Conservation (phyloP, 768 basidiomycete species). For the Leucocoprinus birnbaumii region DNA sequence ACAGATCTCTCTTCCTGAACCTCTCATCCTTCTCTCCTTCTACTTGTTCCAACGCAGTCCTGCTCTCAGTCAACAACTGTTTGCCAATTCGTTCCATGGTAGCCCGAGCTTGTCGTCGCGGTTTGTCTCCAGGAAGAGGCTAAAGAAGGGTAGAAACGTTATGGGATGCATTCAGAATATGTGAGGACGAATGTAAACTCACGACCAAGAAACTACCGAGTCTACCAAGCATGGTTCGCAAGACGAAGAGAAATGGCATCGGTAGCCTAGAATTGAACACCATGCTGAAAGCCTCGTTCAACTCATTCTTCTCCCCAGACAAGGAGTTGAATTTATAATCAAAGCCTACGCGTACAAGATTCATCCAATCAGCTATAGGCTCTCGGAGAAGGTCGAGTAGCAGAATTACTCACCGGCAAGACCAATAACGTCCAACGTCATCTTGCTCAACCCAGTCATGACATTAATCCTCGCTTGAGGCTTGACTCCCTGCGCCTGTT, state of each 20-base stretch:
- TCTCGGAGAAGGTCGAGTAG: too few species aligned
- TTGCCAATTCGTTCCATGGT: conserved; percentile 50
- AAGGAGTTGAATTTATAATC: conserved; percentile 31
- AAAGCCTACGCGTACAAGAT: conserved; percentile 21
- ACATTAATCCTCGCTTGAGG: conserved; percentile 45
- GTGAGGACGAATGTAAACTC: neutral
- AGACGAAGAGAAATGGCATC: conserved; percentile 27
- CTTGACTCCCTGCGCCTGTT: conserved; percentile 21
- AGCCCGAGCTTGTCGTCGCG: conserved; percentile 26
- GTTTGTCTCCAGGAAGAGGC: conserved; percentile 27
- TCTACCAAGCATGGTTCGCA: conserved; percentile 34
- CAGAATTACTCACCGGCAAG: conserved; percentile 47
- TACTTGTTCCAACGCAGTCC: conserved; percentile 29
- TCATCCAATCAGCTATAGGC: neutral
- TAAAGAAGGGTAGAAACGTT: neutral
- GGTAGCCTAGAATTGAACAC: conserved; percentile 43
- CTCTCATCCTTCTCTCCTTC: conserved; percentile 27
- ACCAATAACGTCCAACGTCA: conserved; percentile 77
- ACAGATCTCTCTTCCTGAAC: conserved; percentile 47
- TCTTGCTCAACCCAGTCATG: conserved; percentile 58
- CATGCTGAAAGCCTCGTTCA: conserved; percentile 48
- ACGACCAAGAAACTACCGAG: neutral
- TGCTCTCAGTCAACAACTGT: conserved; percentile 50
- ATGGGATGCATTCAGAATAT: neutral
- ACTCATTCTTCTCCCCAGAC: conserved; percentile 39